phyloP scores from a whole-genome alignment of 2,329 filamentous ascomycete genomes.

The Trichoderma citrinoviride region DNA sequence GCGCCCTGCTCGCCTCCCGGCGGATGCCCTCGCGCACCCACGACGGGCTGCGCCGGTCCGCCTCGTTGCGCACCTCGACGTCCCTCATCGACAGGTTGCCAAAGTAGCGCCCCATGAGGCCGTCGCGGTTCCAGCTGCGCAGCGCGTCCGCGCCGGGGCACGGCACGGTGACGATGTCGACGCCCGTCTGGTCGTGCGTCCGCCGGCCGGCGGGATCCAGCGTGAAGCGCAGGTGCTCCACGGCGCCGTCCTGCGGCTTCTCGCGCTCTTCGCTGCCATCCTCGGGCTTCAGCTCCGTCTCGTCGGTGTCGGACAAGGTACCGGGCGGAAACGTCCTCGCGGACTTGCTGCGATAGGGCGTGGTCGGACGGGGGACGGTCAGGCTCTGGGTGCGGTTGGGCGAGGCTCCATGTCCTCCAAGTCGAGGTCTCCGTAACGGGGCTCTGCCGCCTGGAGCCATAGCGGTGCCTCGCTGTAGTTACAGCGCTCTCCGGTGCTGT shows the following conservation, averaged over 20 bases:
- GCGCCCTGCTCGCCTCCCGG: constrained; percentile 45
- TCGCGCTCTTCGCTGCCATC: background rate
- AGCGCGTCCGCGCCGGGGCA: constrained; percentile 53
- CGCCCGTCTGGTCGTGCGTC: constrained; percentile 51
- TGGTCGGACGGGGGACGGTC: constrained; percentile 7
- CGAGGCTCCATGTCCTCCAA: constrained; percentile 8
- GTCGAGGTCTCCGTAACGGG: constrained; percentile 15
- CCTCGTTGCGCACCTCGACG: constrained; percentile 30
- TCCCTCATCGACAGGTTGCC: constrained; percentile 42
- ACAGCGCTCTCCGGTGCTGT: background rate
- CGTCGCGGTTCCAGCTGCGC: constrained; percentile 53
- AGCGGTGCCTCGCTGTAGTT: constrained; percentile 3
- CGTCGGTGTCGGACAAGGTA: constrained; percentile 15
- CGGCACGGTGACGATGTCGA: constrained; percentile 54
- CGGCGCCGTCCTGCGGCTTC: background rate
- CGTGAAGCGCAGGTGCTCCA: constrained; percentile 29
- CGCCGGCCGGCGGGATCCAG: constrained; percentile 37
- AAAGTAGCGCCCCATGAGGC: constrained; percentile 48
- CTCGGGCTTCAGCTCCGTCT: constrained; percentile 18
- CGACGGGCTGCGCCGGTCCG: constrained; percentile 36
- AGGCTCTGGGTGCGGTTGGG: background rate
- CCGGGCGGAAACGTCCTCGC: constrained; percentile 14
- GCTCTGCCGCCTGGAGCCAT: constrained; percentile 26
- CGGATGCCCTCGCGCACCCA: constrained; percentile 56
- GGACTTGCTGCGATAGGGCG: constrained; percentile 1